Conservation (phyloP, 495 filamentous ascomycete genomes). For the Penicillium daleae region DNA sequence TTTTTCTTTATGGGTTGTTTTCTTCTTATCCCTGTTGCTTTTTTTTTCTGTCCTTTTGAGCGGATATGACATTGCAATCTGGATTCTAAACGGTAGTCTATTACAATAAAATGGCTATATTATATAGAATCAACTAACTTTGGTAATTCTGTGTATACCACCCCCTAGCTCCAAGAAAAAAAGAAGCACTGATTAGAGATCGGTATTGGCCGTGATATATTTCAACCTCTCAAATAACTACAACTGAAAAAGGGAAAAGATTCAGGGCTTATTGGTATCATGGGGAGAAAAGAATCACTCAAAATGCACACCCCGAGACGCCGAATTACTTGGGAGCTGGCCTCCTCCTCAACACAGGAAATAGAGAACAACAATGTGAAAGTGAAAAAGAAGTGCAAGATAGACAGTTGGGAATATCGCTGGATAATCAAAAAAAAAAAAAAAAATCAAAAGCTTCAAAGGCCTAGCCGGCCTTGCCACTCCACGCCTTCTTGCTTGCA, state of each 20-base stretch:
- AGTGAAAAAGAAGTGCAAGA: conserved; percentile 4
- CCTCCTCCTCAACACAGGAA: conserved; percentile 5
- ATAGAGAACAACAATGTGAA: conserved; percentile 6
- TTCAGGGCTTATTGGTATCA: conserved; percentile 49
- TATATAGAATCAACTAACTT: not conserved
- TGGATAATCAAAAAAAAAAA: not conserved
- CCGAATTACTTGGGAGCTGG: conserved; percentile 8
- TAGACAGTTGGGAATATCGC: conserved; percentile 3
- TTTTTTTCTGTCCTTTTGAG: conserved; percentile 12
- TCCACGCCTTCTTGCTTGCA: conserved; percentile 47
- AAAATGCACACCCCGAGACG: conserved; percentile 23
- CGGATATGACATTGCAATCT: conserved; percentile 10
- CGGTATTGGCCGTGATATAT: conserved; percentile 27
- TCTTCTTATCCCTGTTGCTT: not conserved
- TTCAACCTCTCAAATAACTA: conserved; percentile 24
- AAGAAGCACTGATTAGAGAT: not conserved
- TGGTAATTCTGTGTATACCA: not conserved
- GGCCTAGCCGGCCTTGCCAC: conserved; percentile 42
- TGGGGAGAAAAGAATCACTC: conserved; percentile 23
- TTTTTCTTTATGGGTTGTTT: not conserved
- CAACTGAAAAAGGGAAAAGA: conserved; percentile 24
- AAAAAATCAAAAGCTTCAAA: conserved; percentile 20
- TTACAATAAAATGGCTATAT: not conserved
- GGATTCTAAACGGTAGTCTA: not conserved
- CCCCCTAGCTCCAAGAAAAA: too few species aligned